Conservation (phyloP, 2,329 filamentous ascomycete genomes). For the Seiridium cupressi region DNA sequence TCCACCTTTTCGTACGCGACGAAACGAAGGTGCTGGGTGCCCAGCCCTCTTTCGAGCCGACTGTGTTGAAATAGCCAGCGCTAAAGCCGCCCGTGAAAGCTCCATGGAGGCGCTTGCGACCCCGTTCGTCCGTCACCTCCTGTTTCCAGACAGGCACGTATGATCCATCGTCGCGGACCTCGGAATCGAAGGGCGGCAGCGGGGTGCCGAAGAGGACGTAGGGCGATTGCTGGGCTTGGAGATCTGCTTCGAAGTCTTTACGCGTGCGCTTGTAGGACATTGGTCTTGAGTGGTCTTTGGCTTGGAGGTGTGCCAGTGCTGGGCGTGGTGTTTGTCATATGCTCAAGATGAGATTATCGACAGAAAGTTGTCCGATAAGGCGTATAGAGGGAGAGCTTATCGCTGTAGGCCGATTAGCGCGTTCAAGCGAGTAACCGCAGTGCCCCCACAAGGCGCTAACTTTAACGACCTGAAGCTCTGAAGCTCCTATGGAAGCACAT, state of each 20-base stretch:
- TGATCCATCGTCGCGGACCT: constrained; percentile 82
- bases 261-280: constrained; percentile 83
- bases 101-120: constrained; percentile 86
- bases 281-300: constrained; percentile 8
- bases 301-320: neutral
- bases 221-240: constrained; percentile 64
- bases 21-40: constrained; percentile 89
- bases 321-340: too few species aligned
- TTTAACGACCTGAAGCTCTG: too few species aligned
- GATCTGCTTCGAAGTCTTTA: constrained; percentile 74
- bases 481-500: too few species aligned
- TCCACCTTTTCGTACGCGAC: constrained; percentile 70
- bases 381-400: neutral
- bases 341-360: neutral
- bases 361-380: neutral
- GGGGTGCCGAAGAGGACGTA: constrained; percentile 83
- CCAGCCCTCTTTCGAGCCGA: constrained; percentile 98
- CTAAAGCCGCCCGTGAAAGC: constrained; percentile 97
- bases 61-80: constrained; percentile 97
- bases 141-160: constrained; percentile 98
- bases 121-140: constrained; percentile 90
- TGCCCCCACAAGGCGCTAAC: too few species aligned
- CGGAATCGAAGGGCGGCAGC: constrained; percentile 72
- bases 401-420: too few species aligned
- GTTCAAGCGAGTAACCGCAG: too few species aligned